These are phyloP conservation scores for Cryptosporidium muris DNA, from an alignment of 169 alveolate species.

Conservation along the genomic window DNA sequence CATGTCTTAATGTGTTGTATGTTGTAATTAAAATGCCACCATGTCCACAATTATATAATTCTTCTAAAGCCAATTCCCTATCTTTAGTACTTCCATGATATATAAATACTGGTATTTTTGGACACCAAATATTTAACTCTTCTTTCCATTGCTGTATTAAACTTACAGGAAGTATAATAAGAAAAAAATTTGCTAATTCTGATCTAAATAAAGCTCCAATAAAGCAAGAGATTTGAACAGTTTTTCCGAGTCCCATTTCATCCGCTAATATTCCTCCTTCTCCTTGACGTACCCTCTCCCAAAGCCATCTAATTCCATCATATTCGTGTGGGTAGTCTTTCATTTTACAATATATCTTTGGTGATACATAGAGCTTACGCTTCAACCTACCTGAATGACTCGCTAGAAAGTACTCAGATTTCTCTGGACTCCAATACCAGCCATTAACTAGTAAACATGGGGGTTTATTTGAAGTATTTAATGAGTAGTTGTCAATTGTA, in stretches of 20 bases:
- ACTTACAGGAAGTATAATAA: conserved; percentile 78
- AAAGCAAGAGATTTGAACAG: conserved; percentile 76
- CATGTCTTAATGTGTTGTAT: conserved; percentile 54
- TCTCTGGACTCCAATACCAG: conserved; percentile 51
- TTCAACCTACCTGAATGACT: conserved; percentile 52
- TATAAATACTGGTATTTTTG: conserved; percentile 41
- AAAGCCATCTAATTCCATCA: conserved; percentile 81
- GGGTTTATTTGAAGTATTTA: background rate
- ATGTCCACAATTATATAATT: conserved; percentile 1
- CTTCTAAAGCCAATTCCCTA: conserved; percentile 3
- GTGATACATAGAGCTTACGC: conserved; percentile 36
- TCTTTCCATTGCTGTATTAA: conserved; percentile 78
- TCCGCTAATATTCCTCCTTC: conserved; percentile 84
- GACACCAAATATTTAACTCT: conserved; percentile 78
- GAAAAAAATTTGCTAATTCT: conserved; percentile 75
- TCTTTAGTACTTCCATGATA: conserved; percentile 24
- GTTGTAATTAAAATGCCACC: conserved; percentile 62
- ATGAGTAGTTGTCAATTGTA: background rate
- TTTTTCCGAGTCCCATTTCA: conserved; percentile 87
- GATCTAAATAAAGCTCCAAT: conserved; percentile 70
- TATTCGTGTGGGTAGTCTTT: conserved; percentile 74
- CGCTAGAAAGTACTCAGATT: conserved; percentile 14
- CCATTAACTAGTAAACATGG: conserved; percentile 19
- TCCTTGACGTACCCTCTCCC: conserved; percentile 73
- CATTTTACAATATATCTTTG: conserved; percentile 30